Base-by-base conservation (phyloP, 1,284 basidiomycete genomes). In the Acaromyces ingoldii region DNA sequence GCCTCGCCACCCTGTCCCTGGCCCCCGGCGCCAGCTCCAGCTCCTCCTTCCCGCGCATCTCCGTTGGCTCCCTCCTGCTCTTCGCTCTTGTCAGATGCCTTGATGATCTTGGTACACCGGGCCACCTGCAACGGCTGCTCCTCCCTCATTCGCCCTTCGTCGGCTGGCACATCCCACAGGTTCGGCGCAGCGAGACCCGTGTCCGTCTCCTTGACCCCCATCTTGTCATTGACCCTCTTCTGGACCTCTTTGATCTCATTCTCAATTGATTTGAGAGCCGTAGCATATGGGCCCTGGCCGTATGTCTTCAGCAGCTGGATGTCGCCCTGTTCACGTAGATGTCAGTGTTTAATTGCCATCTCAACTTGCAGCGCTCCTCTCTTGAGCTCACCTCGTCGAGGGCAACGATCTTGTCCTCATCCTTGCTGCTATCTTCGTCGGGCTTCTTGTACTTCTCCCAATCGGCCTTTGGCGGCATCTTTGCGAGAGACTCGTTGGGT, bases 271-370 rank as follows among this genome's bases (percentile, higher is more conserved):
- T 93, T 96, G 53, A 98, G 81, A 64, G 86, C 83, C 30, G 82
- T 78, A 0, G 92, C 91, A 74, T 99, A 99, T 49, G 95, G 92
- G 55, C 95, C 95, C 86, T 97, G 93, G 45, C 95, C 93, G 77
- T 98, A 99, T 58, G 95, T 99, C 81, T 97, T 96, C 64, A 99
- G 83, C 58, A 99, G 93, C 78, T 98, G 93, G 54, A 99, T 99
- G 76, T 98, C 95, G 58, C 89, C 92, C 72, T n/a, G n/a, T n/a
- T n/a, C n/a, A n/a, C n/a, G n/a, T n/a, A n/a, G n/a, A n/a, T n/a
- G n/a, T n/a, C n/a, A n/a, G n/a, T n/a, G n/a, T n/a, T n/a, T n/a
- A n/a, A n/a, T n/a, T n/a, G n/a, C n/a, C n/a, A n/a, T n/a, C n/a
- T n/a, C n/a, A n/a, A n/a, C n/a, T n/a, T n/a, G n/a, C n/a, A n/a